phyloP scores from a whole-genome alignment of 2,329 filamentous ascomycete genomes.

The Talaromyces sp. region DNA sequence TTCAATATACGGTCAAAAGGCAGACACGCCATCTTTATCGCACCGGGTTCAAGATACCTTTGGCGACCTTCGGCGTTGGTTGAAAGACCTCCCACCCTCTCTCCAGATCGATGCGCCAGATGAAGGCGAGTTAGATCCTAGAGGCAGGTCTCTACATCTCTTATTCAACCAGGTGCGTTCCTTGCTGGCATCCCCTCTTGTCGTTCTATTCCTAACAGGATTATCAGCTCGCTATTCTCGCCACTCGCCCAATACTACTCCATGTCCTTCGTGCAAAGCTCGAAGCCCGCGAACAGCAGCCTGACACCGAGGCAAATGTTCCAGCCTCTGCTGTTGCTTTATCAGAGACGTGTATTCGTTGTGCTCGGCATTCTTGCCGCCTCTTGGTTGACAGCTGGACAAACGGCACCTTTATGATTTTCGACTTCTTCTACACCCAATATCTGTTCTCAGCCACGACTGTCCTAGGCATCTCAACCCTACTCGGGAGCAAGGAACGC shows the following conservation, averaged over 20 bases:
- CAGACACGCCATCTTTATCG: no score
- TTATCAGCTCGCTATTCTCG: background rate
- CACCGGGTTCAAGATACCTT: background rate
- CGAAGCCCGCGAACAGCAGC: no score
- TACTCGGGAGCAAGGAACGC: background rate
- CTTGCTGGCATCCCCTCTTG: no score
- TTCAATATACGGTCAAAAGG: background rate
- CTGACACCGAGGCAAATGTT: no score
- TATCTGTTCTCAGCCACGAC: background rate
- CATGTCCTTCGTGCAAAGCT: no score
- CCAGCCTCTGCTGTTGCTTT: background rate
- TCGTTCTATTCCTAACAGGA: no score
- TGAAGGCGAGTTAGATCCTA: background rate
- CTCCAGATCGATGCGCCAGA: no score
- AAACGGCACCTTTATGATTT: background rate
- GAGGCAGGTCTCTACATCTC: background rate
- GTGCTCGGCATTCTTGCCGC: background rate
- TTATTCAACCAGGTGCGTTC: background rate
- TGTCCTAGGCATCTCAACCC: background rate
- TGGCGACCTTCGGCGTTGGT: background rate
- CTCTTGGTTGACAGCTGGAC: background rate
- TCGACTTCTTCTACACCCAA: background rate
- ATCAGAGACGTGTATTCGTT: background rate
- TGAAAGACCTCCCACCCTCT: background rate
- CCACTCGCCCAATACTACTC: background rate